These are phyloP conservation scores for Hylodesmum podocarpum DNA, from an alignment of 306 rosid species.

Conservation along the genomic window DNA sequence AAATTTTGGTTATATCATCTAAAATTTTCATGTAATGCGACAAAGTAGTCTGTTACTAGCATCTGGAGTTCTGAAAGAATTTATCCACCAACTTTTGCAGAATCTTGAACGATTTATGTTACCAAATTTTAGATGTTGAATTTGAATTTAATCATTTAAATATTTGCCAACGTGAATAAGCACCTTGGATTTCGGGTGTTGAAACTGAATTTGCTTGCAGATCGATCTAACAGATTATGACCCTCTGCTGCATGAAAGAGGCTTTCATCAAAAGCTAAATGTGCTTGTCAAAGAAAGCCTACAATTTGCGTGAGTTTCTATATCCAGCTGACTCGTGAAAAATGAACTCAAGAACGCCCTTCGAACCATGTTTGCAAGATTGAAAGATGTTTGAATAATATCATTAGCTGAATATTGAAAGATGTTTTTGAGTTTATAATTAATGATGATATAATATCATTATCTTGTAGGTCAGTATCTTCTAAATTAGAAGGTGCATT, in stretches of 20 bases:
- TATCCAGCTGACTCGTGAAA: conserved; percentile 30
- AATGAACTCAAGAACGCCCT: conserved; percentile 1
- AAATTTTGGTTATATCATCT: background rate
- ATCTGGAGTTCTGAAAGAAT: conserved; percentile 7
- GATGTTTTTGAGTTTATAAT: conserved; percentile 6
- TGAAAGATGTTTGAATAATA: no score
- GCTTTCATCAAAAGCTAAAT: conserved; percentile 71
- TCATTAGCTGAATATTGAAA: conserved; percentile 20
- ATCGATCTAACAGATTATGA: conserved; percentile 58
- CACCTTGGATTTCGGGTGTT: conserved; percentile 16
- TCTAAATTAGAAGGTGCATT: conserved; percentile 38
- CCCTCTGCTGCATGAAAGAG: conserved; percentile 77
- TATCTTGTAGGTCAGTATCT: conserved; percentile 49
- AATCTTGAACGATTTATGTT: conserved; percentile 7
- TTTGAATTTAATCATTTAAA: conserved; percentile 25
- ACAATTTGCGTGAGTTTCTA: conserved; percentile 50
- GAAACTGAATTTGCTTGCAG: conserved; percentile 51
- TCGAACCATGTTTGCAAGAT: conserved; percentile 10
- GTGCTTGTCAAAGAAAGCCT: conserved; percentile 67
- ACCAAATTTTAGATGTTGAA: conserved; percentile 11
- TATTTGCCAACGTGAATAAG: conserved; percentile 10
- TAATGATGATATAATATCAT: conserved; percentile 4
- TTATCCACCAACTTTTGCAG: background rate
- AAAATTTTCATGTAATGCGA: background rate
- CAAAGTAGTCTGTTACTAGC: background rate